Evolutionary conservation across 805 yeast genomes (phyloP), one percentile per base, ranked within the genome.

Genomic region (Blastobotrys terrestris): DNA sequence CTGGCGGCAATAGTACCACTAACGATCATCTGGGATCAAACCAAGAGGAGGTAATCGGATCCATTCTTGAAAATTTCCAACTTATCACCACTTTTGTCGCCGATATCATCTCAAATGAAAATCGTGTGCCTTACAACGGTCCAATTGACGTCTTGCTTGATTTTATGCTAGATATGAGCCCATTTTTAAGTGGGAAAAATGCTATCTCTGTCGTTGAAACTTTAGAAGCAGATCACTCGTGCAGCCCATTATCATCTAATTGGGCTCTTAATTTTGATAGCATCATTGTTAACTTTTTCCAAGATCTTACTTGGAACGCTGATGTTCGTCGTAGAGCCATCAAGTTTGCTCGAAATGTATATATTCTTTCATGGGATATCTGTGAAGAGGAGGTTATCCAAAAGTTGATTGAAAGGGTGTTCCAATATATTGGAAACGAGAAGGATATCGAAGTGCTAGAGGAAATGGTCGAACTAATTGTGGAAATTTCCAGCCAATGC

Each of bases 211-310:
- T 85, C 2, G 63, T 85, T 22, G 65, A 70, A 2, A 75, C 69
- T 58, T 83, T 79, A 62, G 66, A 68, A 2, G 69, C 72, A 11
- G 78, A 78, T 50, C 74, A 76, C 50, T 61, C 75, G 31, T 84
- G 91, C 60, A 73, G 82, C 2, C 77, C 81, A 8, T 63, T 81
- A 3, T 66, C 76, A 31, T 69, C 75, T 0, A 64, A 72, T 6
- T 84, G 90, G 87, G 67, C 68, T 46, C 71, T 66, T 1, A 78
- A 79, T 56, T 68, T 79, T 42, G 63, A 65, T 4, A 64, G 67
- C 31, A 58, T 84, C 1, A 63, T 83, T 39, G 67, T 71, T n/a
- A 67, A 71, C 4, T 81, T 78, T 60, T 76, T 70, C 60, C 62
- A 66, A 60, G 62, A 62, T 31, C 51, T 57, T 2, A 45, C 56